Base-by-base conservation (phyloP, 1,284 basidiomycete species). In the Thelephora terrestris region DNA sequence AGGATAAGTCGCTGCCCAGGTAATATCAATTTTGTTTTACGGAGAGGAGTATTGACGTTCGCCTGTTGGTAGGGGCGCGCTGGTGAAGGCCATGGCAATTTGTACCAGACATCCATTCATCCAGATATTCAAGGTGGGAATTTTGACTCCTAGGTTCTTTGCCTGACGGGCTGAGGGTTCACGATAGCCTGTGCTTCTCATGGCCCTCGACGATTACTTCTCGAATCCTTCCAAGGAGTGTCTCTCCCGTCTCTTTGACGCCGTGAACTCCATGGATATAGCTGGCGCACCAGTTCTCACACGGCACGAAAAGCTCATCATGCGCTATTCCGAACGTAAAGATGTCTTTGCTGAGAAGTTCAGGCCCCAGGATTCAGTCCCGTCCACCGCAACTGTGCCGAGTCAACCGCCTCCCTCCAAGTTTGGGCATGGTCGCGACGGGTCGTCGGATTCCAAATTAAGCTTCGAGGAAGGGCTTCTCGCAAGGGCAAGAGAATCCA, bases 171-270 rank as follows among this genome's bases (percentile, higher is more conserved):
- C 34, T 48, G 27, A 47, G 7, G 50, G n/a, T 14, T 24, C 24
- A 38, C 7, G 27, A 36, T 58, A 94, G 91, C 94, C 95, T 5
- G 81, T 96, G 32, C 77, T 99, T 4, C 71, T 97, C 0, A 84
- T 98, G 58, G 95, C 95, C 1, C 75, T 99, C 29, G 93, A 98
- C 62, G 91, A 97, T 66, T 99, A 98, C 69, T 93, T 96, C 64
- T 71, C 76, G 35, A 77, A 85, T 51, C 91, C 93, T 0, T 90
- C 90, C 0, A 81, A 91, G 60, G 88, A 91, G 55, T 89, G 89
- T 58, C 78, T 98, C 12, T 81, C 85, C 3, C 79, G 87, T 3
- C 75, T 99, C 4, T 98, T 92, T 63, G 91, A 96, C 57, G 82
- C 93, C 3, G 82, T 97, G 56, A 99, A 99, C 61, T 79, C 83